phyloP scores from a whole-genome alignment of 2,329 filamentous ascomycete species.

The Trichophyton schoenleinii region DNA sequence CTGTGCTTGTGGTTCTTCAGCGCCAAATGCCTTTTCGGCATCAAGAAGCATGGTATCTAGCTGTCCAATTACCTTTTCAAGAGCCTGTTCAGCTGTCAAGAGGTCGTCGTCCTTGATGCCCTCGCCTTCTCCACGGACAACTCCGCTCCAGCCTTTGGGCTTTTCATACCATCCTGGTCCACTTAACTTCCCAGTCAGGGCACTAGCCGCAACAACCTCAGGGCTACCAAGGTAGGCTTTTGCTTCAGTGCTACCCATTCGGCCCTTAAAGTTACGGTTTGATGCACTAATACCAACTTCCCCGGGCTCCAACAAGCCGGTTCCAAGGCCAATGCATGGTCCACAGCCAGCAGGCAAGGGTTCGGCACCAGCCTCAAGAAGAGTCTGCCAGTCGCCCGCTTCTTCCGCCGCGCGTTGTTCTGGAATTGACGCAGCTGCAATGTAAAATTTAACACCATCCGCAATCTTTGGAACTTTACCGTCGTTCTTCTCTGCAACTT shows the following conservation, averaged over 20 bases:
- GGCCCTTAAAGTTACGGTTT: conserved; percentile 84
- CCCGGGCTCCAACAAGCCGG: conserved; percentile 67
- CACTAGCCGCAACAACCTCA: conserved; percentile 84
- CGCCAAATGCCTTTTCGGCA: conserved; percentile 9
- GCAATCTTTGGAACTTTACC: conserved; percentile 59
- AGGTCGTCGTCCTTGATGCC: conserved; percentile 53
- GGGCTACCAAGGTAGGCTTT: conserved; percentile 80
- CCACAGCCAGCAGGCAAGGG: conserved; percentile 62
- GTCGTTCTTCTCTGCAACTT: conserved; percentile 50
- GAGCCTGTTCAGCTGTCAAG: conserved; percentile 53
- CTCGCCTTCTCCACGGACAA: conserved; percentile 57
- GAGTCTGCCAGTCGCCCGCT: conserved; percentile 69
- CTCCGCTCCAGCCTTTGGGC: conserved; percentile 51
- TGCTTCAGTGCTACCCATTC: conserved; percentile 70
- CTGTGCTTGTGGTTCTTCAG: conserved; percentile 3
- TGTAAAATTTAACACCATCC: conserved; percentile 69
- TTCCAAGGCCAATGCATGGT: conserved; percentile 74
- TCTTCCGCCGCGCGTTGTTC: conserved; percentile 71
- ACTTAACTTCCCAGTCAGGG: conserved; percentile 43
- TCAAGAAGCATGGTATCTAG: conserved; percentile 43
- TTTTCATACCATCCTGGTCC: conserved; percentile 68
- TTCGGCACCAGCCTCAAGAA: conserved; percentile 68
- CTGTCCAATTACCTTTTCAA: conserved; percentile 59
- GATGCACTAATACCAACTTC: conserved; percentile 73
- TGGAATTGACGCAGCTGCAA: conserved; percentile 67